Base-by-base conservation (phyloP, 306 rosid genomes). In the Sicyos edulis region DNA sequence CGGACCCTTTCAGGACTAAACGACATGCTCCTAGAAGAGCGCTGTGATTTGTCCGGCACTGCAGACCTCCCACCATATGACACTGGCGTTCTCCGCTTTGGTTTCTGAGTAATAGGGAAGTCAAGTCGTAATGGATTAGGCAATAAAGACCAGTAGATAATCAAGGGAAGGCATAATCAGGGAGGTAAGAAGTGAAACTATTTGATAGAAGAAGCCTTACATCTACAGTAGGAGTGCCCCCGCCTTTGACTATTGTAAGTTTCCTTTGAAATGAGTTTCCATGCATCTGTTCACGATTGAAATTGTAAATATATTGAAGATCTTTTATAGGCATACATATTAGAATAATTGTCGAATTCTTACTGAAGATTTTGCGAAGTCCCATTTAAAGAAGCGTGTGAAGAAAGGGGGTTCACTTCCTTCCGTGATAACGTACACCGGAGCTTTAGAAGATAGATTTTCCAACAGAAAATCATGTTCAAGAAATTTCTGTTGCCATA, bases 321-420 rank as follows among this genome's bases (percentile, higher is more conserved):
- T 8, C 51, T 49, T 50, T 71, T 71, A 40, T 8, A 26, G n/a
- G 17, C 42, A 61, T 17, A 40, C 45, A 40, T 54, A 64, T 45
- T 76, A 67, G 77, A 64, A 81, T 24, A 52, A 61, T 77, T 69
- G 20, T 21, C 2, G 24, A 55, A 72, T 49, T 72, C 95, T 95
- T 80, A 95, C 99, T 0, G 85, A 67, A 73, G 91, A 83, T 77
- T 89, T 95, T 72, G 95, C 91, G 11, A 89, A 82, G 61, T 95
- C 97, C 99, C 99, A 95, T 45, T 79, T 80, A 78, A 91, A 95
- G 88, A 95, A 95, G 80, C 89, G 91, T n/a, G 96, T 91, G 88
- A 91, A 95, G 87, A 95, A 95, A 81, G 89, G 82, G 37, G 99
- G 99, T 79, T 95, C 99, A 63, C 88, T 89, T 16, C 95, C 92